Evolutionary conservation across 768 basidiomycete species (phyloP).

Genomic region (Boletus rubroflammeus): DNA sequence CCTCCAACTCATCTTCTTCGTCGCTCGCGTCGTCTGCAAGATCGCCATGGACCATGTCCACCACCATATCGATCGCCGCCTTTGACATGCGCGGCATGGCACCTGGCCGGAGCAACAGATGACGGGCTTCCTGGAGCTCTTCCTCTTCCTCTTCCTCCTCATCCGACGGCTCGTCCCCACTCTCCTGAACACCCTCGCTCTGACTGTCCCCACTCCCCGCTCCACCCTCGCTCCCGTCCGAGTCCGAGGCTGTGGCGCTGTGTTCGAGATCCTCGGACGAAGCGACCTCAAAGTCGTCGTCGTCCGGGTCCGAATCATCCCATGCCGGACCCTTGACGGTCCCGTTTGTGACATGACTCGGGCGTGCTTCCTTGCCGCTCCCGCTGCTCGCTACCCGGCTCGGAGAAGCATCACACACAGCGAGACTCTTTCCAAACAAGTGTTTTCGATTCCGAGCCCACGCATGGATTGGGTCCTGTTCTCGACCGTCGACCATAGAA

Average conservation of each 20-base stretch:
- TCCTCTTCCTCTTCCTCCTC: constrained; percentile 41
- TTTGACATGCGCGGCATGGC: constrained; percentile 69
- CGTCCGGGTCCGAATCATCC: constrained; percentile 35
- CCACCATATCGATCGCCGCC: constrained; percentile 61
- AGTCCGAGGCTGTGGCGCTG: constrained; percentile 33
- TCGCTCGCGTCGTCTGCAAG: constrained; percentile 36
- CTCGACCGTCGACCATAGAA: constrained; percentile 66
- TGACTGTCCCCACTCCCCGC: constrained; percentile 26
- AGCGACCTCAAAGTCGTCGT: constrained; percentile 33
- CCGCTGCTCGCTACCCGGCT: background rate
- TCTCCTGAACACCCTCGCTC: constrained; percentile 33
- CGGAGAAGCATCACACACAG: background rate
- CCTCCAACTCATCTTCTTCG: constrained; percentile 50
- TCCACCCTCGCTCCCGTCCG: constrained; percentile 27
- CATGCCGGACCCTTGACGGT: constrained; percentile 27
- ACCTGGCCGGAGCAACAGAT: constrained; percentile 62
- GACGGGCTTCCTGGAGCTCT: constrained; percentile 50
- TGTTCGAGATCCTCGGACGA: constrained; percentile 46
- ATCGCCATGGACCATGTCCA: constrained; percentile 57
- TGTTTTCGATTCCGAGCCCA: constrained; percentile 62
- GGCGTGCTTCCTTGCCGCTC: constrained; percentile 1
- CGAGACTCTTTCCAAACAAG: constrained; percentile 45
- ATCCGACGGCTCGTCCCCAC: constrained; percentile 37
- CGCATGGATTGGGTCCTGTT: constrained; percentile 58
- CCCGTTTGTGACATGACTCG: constrained; percentile 3